Evolutionary conservation across 306 rosid species (phyloP), one percentile per base, ranked within the genome.

Genomic region (Prunus dulcis): DNA sequence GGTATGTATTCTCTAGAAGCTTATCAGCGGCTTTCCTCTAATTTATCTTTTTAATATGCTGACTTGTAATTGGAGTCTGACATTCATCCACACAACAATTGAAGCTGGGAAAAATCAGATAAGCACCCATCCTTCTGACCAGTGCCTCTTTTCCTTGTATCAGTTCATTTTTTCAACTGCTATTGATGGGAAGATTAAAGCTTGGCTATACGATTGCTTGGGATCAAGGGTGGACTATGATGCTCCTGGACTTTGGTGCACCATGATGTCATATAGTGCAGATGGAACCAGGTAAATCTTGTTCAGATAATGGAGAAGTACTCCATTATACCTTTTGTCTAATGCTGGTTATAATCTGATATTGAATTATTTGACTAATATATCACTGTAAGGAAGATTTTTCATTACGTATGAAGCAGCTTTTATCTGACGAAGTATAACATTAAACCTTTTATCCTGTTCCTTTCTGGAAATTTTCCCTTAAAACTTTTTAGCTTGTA

Each of bases 181-280:
- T 7, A 68, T 76, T 47, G 87, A 84, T 9, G 84, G 87, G 66
- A 84, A 84, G 22, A 84, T 84, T 61, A 84, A 80, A 80, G 87
- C 87, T 72, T 84, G 84, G 84, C 74, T 84, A 5, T 84, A 84
- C 64, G 87, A 84, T 73, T 84, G 87, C 72, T 32, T 65, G 60
- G 84, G 84, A 30, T 84, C 87, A 63, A 80, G 84, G 67, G 87
- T 84, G 41, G 87, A 83, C 71, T 83, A 83, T 30, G 87, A 83
- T 14, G 87, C 87, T 55, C 87, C 87, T 73, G 84, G 87, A n/a
- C 82, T 72, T 13, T 84, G 82, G 82, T 84, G 87, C 74, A 84
- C 87, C 69, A 84, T 80, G 87, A 84, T 84, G 87, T 68, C 84
- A 45, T 84, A 84, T 68, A 84, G 87, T 76, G 87, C 87, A 9